Base-by-base conservation (phyloP, 352 stramenopile genomes). In the Globisporangium echinulatum region DNA sequence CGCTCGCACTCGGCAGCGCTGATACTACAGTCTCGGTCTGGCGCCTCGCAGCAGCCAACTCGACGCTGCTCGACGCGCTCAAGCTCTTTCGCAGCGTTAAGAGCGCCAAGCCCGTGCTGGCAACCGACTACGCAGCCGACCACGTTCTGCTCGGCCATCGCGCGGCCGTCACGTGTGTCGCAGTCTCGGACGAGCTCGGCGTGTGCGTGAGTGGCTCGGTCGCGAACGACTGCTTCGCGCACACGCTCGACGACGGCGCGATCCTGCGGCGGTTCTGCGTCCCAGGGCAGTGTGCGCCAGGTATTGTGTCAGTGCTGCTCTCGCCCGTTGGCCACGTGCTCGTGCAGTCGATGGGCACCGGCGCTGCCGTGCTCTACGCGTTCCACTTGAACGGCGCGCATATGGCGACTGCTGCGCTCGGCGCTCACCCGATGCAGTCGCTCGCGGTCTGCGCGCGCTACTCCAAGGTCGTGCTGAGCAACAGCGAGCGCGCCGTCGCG, bases 21-120 rank as follows among this genome's bases (percentile, higher is more conserved):
- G 82, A 95, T 59, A 79, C 82, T 25, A 92, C 82, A 9, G 76
- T 95, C 44, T 92, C 80, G 7, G 68, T 93, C 13, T 95, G 85
- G 84, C 89, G 87, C 63, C 68, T 92, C 39, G 75, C 77, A 25
- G 72, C 68, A 43, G 77, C 77, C 47, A 89, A 74, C 33, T 85
- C 75, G 50, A 90, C 77, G 49, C 64, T 92, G 17, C 60, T 95
- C 39, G 74, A 89, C 47, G 83, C 83, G 33, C 70, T 95, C 53
- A 92, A 90, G 57, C 72, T 91, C 53, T 93, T 93, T 47, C 70
- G 81, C 55, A 74, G 75, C 2, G 66, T 75, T 38, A 85, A 82
- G 53, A 71, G 46, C 40, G 52, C 54, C 5, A 84, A 84, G 13
- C 82, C 81, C 14, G 82, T 91, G n/a, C 72, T 89, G 43, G 74